Conservation (phyloP, 768 basidiomycete genomes). For the Leccinum barrowsii region DNA sequence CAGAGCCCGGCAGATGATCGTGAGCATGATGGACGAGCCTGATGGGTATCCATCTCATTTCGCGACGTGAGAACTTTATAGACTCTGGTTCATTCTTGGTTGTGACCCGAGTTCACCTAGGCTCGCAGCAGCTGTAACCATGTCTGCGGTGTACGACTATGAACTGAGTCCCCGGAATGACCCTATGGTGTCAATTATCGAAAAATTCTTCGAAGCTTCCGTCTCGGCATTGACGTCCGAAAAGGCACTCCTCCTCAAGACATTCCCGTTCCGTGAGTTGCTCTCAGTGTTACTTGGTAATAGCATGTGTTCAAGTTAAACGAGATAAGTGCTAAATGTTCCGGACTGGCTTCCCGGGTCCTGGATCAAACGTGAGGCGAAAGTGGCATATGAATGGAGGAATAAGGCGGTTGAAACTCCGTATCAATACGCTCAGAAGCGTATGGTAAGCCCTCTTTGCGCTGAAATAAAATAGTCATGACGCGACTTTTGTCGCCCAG, state of each 20-base stretch:
- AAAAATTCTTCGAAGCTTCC: not conserved
- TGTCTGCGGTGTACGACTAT: not conserved
- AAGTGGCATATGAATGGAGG: not conserved
- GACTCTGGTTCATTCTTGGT: not conserved
- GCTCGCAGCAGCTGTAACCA: not conserved
- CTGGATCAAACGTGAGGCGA: slow-evolving; percentile 2
- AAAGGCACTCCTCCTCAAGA: slow-evolving; percentile 4
- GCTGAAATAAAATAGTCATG: not conserved
- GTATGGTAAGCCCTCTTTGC: not conserved
- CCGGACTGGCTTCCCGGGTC: slow-evolving; percentile 3
- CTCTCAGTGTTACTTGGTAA: too few relatives aligned
- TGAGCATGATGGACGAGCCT: not conserved
- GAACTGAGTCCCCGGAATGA: not conserved
- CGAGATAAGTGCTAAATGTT: not conserved
- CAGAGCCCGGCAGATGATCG: not conserved
- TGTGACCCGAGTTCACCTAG: not conserved
- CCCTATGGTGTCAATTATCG: not conserved
- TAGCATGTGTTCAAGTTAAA: slow-evolving; percentile 1
- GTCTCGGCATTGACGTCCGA: not conserved
- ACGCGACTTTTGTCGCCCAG: not conserved
- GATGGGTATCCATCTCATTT: not conserved
- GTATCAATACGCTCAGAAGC: not conserved
- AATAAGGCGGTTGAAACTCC: slow-evolving; percentile 2
- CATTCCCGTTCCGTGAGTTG: slow-evolving; percentile 11
- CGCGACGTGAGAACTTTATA: not conserved